Percentiles rank a stretch among this genome's conserved stretches.
Conservation (phyloP, 2,329 filamentous ascomycete species). For the Epichloe gansuensis region DNA sequence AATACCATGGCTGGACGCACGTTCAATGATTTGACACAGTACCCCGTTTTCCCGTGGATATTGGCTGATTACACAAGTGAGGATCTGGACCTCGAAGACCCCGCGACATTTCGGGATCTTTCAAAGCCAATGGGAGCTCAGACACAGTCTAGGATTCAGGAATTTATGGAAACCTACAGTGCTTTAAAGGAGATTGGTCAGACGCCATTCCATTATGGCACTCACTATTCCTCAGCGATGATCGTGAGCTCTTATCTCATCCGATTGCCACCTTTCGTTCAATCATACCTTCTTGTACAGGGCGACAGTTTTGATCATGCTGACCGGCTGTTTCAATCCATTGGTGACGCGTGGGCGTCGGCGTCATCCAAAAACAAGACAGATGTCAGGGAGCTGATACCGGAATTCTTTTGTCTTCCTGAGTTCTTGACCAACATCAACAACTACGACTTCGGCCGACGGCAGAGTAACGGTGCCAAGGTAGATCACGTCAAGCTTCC, state of each 20-base stretch:
- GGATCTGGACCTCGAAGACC: conserved; percentile 75
- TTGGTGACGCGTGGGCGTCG: conserved; percentile 82
- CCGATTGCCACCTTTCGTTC: conserved; percentile 86
- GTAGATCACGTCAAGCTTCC: conserved; percentile 86
- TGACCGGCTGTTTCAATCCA: conserved; percentile 87
- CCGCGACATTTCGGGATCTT: conserved; percentile 75
- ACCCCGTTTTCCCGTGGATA: conserved; percentile 96
- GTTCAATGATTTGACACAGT: conserved; percentile 96
- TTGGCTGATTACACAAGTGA: conserved; percentile 91
- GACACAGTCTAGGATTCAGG: conserved; percentile 57
- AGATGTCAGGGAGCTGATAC: conserved; percentile 87
- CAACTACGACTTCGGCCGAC: conserved; percentile 79
- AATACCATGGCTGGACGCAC: conserved; percentile 95
- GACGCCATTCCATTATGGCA: conserved; percentile 91
- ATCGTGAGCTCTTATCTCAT: conserved; percentile 96
- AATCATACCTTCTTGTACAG: conserved; percentile 86
- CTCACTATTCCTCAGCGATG: conserved; percentile 98
- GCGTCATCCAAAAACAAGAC: conserved; percentile 83
- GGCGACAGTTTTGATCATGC: conserved; percentile 95
- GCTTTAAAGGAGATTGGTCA: conserved; percentile 87
- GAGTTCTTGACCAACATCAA: conserved; percentile 94
- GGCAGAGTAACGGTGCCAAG: conserved; percentile 64
- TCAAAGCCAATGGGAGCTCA: conserved; percentile 96
- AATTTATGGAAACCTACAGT: conserved; percentile 73
- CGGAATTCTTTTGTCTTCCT: conserved; percentile 93